These are phyloP conservation scores for Plicaturopsis crispa DNA, from an alignment of 768 basidiomycete species.

Conservation along the genomic window DNA sequence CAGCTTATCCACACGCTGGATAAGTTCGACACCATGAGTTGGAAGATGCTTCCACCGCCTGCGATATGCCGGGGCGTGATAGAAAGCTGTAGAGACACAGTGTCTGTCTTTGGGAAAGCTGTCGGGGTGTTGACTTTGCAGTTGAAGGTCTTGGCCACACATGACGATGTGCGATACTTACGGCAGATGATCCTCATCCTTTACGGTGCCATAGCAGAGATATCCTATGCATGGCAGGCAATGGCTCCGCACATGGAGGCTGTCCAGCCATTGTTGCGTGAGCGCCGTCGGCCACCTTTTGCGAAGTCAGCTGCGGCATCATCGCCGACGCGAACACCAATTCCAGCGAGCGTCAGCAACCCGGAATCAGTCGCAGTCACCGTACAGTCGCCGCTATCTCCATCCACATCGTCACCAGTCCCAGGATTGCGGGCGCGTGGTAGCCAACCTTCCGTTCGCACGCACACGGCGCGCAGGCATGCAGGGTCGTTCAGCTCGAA, in stretches of 20 bases:
- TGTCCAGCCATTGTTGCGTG: slow-evolving; percentile 56
- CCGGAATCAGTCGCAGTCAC: slow-evolving; percentile 18
- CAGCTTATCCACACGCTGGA: slow-evolving; percentile 85
- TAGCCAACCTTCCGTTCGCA: slow-evolving; percentile 8
- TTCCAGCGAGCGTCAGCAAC: slow-evolving; percentile 13
- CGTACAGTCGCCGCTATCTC: too few species aligned
- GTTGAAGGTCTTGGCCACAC: slow-evolving; percentile 63
- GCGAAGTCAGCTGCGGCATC: slow-evolving; percentile 19
- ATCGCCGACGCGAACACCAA: slow-evolving; percentile 17
- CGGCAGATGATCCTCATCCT: slow-evolving; percentile 81
- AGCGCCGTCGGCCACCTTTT: slow-evolving; percentile 27
- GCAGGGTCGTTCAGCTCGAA: slow-evolving; percentile 94
- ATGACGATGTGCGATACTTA: slow-evolving; percentile 82
- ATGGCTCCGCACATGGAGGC: slow-evolving; percentile 67
- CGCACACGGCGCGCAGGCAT: slow-evolving; percentile 65
- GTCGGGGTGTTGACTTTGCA: slow-evolving; percentile 76
- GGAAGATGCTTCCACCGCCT: slow-evolving; percentile 60
- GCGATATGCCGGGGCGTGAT: slow-evolving; percentile 69
- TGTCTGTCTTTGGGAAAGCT: slow-evolving; percentile 82
- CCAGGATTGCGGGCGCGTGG: slow-evolving; percentile 9
- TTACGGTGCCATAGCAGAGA: slow-evolving; percentile 85
- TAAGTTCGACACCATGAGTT: slow-evolving; percentile 79
- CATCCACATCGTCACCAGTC: slow-evolving; percentile 17
- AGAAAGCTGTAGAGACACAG: slow-evolving; percentile 77
- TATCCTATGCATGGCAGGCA: slow-evolving; percentile 76